Conservation (phyloP, 2,329 filamentous ascomycete genomes). For the Cladosporium sphaerospermum region DNA sequence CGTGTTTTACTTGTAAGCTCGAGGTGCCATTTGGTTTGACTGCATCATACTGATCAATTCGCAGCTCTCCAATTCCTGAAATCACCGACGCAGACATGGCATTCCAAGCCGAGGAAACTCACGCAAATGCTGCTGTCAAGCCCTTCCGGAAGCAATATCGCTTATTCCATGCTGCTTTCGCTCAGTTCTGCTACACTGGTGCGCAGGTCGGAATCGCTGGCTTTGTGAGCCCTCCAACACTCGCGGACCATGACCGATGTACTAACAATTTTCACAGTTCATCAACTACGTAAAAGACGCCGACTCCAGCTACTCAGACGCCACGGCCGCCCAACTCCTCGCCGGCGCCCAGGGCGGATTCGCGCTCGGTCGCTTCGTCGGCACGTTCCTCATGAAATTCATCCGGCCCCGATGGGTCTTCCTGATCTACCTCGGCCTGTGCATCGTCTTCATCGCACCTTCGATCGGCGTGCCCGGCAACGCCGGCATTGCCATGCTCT, state of each 20-base stretch:
- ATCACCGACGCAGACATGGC: slow-evolving; percentile 59
- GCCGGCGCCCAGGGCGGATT: slow-evolving; percentile 70
- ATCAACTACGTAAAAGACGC: slow-evolving; percentile 61
- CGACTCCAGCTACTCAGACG: slow-evolving; percentile 46
- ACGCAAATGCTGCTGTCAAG: slow-evolving; percentile 33
- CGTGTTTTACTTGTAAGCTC: slow-evolving; percentile 49
- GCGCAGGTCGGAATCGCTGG: slow-evolving; percentile 53
- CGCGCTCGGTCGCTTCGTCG: slow-evolving; percentile 64
- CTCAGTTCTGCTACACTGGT: slow-evolving; percentile 76
- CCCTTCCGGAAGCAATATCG: slow-evolving; percentile 59
- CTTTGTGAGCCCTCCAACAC: slow-evolving; percentile 24
- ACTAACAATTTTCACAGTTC: slow-evolving; percentile 44
- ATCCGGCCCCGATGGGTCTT: slow-evolving; percentile 64
- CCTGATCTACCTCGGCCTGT: slow-evolving; percentile 56
- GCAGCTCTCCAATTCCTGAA: slow-evolving; percentile 42
- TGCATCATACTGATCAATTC: neutral
- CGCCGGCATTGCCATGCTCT: slow-evolving; percentile 54
- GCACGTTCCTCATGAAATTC: slow-evolving; percentile 60
- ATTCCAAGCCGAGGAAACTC: slow-evolving; percentile 38
- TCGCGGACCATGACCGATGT: slow-evolving; percentile 34
- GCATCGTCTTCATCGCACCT: slow-evolving; percentile 53
- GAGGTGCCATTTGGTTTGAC: neutral
- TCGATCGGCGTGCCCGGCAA: slow-evolving; percentile 48
- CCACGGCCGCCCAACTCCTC: slow-evolving; percentile 60
- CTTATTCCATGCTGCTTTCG: slow-evolving; percentile 67